Evolutionary conservation across 2,329 filamentous ascomycete species (phyloP), one percentile per base, ranked within the genome.

Genomic region (Teratosphaeria zuluensis): DNA sequence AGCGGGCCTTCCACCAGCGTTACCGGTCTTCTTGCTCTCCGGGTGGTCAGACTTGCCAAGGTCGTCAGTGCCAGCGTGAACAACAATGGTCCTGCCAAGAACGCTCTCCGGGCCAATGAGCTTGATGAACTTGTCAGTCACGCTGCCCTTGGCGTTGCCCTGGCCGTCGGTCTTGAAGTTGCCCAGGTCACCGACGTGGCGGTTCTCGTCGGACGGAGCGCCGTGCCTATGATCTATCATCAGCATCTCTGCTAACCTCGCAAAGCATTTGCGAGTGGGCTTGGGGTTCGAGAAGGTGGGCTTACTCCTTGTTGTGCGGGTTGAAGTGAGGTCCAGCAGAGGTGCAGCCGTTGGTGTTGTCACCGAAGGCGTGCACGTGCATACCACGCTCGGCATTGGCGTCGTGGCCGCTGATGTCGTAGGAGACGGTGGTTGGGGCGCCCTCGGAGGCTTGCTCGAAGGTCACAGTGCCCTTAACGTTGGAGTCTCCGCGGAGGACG

Each of bases 341-440:
- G 67, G 92, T 97, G 89, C 94, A 99, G 77, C 94, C 94, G 80
- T 99, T 99, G 83, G 94, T 97, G 85, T 97, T 97, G 84, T 97
- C 94, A 76, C 94, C 94, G 73, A 96, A 99, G 77, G 94, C 90
- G 83, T 99, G 94, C 74, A 99, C 87, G 84, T 99, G 94, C 84
- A 97, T 91, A 78, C 90, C 94, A 79, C 94, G 92, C 86, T 95
- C 85, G 74, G 94, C 92, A 77, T 95, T 96, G 79, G 92, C 73
- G 75, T 97, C 92, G 79, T 96, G 82, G 79, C 94, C 92, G 63
- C 84, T 82, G 78, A 99, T 91, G 79, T 96, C 85, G 87, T 89
- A 99, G 73, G 87, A 84, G 80, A 99, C 83, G 76, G 82, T 92
- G 74, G 94, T 97, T 68, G 87, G 85, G 70, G 84, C 78, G 70